These are phyloP conservation scores for Auricularia cornea DNA, from an alignment of 768 basidiomycete species.

Conservation along the genomic window DNA sequence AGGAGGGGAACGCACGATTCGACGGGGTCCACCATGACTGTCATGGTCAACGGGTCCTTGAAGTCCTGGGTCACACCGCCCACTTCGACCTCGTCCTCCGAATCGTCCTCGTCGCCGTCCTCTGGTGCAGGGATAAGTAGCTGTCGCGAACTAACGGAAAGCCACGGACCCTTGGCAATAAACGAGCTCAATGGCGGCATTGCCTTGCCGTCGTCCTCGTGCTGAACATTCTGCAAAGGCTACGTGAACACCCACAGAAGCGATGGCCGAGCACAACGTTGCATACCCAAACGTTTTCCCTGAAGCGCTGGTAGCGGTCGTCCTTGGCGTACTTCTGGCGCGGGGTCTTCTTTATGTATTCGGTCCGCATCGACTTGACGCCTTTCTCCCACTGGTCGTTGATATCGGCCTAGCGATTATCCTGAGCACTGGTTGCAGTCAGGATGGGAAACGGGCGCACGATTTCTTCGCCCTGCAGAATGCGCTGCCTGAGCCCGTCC, in stretches of 20 bases:
- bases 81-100: slow-evolving; percentile 82
- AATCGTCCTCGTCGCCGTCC: slow-evolving; percentile 70
- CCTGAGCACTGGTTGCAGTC: slow-evolving; percentile 30
- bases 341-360: slow-evolving; percentile 52
- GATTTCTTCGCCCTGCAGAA: slow-evolving; percentile 50
- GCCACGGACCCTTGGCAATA: slow-evolving; percentile 53
- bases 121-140: slow-evolving; percentile 52
- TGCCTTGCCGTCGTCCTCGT: slow-evolving; percentile 41
- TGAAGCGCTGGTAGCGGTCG: slow-evolving; percentile 53
- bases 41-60: slow-evolving; percentile 75
- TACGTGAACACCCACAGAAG: background rate
- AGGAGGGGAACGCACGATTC: slow-evolving; percentile 76
- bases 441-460: slow-evolving; percentile 30
- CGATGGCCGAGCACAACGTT: background rate
- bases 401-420: too few species aligned
- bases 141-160: too few species aligned
- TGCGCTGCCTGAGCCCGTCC: slow-evolving; percentile 45
- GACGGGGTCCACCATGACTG: slow-evolving; percentile 58
- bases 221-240: slow-evolving; percentile 26
- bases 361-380: slow-evolving; percentile 34
- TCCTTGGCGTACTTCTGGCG: slow-evolving; percentile 72
- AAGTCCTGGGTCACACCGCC: slow-evolving; percentile 80
- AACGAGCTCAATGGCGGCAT: slow-evolving; percentile 76
- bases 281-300: slow-evolving; percentile 58
- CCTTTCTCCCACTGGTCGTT: slow-evolving; percentile 41